Evolutionary conservation across 2,329 filamentous ascomycete species (phyloP).

Genomic region (Gremmenia infestans): DNA sequence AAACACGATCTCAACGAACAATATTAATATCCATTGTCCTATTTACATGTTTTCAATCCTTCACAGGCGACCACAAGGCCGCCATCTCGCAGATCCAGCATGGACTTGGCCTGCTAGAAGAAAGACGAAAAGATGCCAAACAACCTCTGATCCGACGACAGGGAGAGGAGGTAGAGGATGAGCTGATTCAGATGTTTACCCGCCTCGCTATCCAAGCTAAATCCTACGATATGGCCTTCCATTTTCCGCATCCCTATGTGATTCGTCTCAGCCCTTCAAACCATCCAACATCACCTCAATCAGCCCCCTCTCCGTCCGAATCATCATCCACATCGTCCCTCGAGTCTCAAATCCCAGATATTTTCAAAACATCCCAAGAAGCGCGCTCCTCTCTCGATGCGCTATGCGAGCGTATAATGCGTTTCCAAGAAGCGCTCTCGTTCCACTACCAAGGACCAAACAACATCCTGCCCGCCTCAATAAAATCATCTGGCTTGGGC

Average conservation of each 20-base stretch:
- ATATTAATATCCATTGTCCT: conserved; percentile 61
- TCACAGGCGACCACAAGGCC: conserved; percentile 57
- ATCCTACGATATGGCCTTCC: conserved; percentile 64
- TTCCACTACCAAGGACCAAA: conserved; percentile 39
- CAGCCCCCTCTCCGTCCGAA: conserved; percentile 41
- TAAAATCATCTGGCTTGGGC: conserved; percentile 30
- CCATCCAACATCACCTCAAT: conserved; percentile 18
- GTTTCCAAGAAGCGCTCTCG: conserved; percentile 54
- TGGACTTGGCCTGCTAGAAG: conserved; percentile 51
- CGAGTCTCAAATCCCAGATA: conserved; percentile 21
- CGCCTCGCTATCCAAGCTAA: conserved; percentile 61
- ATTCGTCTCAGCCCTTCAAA: conserved; percentile 43
- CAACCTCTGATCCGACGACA: conserved; percentile 23
- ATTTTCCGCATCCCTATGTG: conserved; percentile 58
- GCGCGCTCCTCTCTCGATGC: conserved; percentile 53
- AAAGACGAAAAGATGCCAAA: conserved; percentile 43
- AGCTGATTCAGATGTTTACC: conserved; percentile 59
- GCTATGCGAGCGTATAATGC: conserved; percentile 51
- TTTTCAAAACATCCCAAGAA: conserved; percentile 47
- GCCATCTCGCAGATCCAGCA: conserved; percentile 58
- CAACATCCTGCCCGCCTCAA: conserved; percentile 39
- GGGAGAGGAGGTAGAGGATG: conserved; percentile 36
- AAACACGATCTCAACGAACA: conserved; percentile 43
- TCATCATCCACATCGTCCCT: conserved; percentile 19
- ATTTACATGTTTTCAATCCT: conserved; percentile 64